Conservation (phyloP, 2,329 filamentous ascomycete species). For the Zymoseptoria crescenta region DNA sequence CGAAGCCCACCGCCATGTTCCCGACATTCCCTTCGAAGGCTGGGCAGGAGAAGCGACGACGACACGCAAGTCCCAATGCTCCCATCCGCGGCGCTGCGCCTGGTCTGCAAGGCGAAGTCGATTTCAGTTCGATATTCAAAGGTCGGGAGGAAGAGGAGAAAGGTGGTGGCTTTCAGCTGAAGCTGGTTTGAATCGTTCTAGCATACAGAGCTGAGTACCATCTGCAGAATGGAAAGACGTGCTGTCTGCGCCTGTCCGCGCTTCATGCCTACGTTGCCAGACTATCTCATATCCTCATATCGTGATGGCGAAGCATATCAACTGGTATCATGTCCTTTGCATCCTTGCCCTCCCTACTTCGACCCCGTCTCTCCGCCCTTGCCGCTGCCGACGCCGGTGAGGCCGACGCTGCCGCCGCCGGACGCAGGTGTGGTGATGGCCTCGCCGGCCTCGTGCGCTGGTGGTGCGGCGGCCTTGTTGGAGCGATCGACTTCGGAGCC, state of each 20-base stretch:
- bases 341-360: not conserved
- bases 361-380: slow-evolving; percentile 4
- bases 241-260: not conserved
- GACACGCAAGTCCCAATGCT: slow-evolving; percentile 69
- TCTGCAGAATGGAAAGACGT: not conserved
- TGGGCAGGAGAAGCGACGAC: slow-evolving; percentile 73
- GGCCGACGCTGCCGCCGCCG: slow-evolving; percentile 5
- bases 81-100: slow-evolving; percentile 59
- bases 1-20: slow-evolving; percentile 87
- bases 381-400: slow-evolving; percentile 8
- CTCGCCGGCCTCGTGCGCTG: slow-evolving; percentile 33
- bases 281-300: not conserved
- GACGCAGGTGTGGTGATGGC: slow-evolving; percentile 10
- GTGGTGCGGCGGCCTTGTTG: slow-evolving; percentile 33
- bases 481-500: slow-evolving; percentile 28
- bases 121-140: slow-evolving; percentile 45
- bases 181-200: slow-evolving; percentile 19
- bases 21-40: slow-evolving; percentile 96
- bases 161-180: slow-evolving; percentile 40
- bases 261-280: not conserved
- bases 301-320: not conserved
- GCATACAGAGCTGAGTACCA: not conserved
- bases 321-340: not conserved
- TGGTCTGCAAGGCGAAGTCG: slow-evolving; percentile 32
- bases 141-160: slow-evolving; percentile 40